These are phyloP conservation scores for Tuber melanosporum DNA, from an alignment of 495 filamentous ascomycete genomes.

Conservation along the genomic window DNA sequence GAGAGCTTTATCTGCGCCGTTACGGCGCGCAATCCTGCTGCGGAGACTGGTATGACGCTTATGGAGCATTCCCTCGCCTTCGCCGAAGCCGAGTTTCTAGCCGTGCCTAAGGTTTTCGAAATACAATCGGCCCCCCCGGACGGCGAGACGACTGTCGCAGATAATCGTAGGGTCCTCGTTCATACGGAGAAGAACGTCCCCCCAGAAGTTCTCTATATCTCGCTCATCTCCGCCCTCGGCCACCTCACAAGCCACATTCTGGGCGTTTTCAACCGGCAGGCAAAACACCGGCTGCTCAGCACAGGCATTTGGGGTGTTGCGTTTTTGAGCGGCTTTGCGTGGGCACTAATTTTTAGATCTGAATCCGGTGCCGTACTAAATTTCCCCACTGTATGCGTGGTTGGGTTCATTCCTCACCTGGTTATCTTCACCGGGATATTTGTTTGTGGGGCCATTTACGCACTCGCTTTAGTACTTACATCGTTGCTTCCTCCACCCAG, in stretches of 20 bases:
- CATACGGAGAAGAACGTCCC: constrained; percentile 60
- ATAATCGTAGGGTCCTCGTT: constrained; percentile 37
- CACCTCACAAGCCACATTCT: constrained; percentile 79
- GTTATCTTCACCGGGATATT: constrained; percentile 72
- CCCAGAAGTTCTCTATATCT: constrained; percentile 79
- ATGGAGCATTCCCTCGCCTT: constrained; percentile 96
- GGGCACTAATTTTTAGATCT: constrained; percentile 43
- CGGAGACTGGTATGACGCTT: constrained; percentile 92
- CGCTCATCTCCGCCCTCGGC: constrained; percentile 78
- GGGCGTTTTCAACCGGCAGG: constrained; percentile 70
- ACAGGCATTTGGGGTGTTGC: constrained; percentile 83
- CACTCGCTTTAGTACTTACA: constrained; percentile 65
- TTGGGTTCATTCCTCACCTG: constrained; percentile 90
- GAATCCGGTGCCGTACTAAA: constrained; percentile 51
- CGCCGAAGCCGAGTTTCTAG: constrained; percentile 75
- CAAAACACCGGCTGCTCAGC: constrained; percentile 68
- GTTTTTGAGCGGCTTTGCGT: constrained; percentile 50
- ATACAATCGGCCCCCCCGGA: constrained; percentile 12
- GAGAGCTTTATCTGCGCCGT: constrained; percentile 81
- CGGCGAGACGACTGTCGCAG: not conserved
- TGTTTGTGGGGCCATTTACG: constrained; percentile 67
- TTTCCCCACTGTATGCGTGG: constrained; percentile 89
- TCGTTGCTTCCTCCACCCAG: constrained; percentile 60
- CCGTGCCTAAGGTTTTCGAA: constrained; percentile 25
- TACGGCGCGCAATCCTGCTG: constrained; percentile 70